Evolutionary conservation across 2,329 filamentous ascomycete genomes (phyloP).

Genomic region (Talaromyces atroroseus): DNA sequence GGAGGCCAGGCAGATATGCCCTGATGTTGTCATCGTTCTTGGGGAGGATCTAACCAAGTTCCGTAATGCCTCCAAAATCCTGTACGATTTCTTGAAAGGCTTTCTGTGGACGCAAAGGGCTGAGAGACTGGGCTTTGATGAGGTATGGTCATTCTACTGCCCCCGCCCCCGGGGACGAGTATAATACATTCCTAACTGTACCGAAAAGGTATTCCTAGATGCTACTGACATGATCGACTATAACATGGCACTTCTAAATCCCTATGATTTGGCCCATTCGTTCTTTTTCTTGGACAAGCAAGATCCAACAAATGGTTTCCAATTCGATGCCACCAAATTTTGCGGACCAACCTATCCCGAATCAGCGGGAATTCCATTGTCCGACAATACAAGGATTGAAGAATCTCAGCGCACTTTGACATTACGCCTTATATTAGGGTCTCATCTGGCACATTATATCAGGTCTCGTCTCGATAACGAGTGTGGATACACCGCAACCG

Average conservation of each 20-base stretch:
- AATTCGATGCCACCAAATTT: slow-evolving; percentile 65
- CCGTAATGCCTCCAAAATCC: slow-evolving; percentile 74
- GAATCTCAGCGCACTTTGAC: slow-evolving; percentile 29
- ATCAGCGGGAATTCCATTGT: neutral
- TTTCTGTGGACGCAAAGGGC: slow-evolving; percentile 73
- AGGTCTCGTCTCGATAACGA: slow-evolving; percentile 66
- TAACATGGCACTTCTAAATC: slow-evolving; percentile 68
- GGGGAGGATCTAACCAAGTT: slow-evolving; percentile 84
- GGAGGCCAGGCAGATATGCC: slow-evolving; percentile 74
- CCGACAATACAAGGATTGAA: neutral
- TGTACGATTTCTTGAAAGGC: slow-evolving; percentile 66
- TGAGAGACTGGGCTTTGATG: slow-evolving; percentile 84
- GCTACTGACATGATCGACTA: slow-evolving; percentile 82
- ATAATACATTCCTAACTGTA: neutral
- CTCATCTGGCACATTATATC: slow-evolving; percentile 72
- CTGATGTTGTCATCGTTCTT: slow-evolving; percentile 76
- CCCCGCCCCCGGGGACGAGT: too few species aligned
- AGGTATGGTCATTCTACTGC: slow-evolving; percentile 51
- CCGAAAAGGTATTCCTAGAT: slow-evolving; percentile 60
- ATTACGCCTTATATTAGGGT: slow-evolving; percentile 66
- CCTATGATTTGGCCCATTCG: slow-evolving; percentile 56
- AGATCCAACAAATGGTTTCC: slow-evolving; percentile 75
- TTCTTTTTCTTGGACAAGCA: slow-evolving; percentile 72
- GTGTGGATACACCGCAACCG: slow-evolving; percentile 80
- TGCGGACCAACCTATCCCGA: slow-evolving; percentile 59